phyloP scores from a whole-genome alignment of 768 basidiomycete genomes.

The Hemileccinum impolitum region DNA sequence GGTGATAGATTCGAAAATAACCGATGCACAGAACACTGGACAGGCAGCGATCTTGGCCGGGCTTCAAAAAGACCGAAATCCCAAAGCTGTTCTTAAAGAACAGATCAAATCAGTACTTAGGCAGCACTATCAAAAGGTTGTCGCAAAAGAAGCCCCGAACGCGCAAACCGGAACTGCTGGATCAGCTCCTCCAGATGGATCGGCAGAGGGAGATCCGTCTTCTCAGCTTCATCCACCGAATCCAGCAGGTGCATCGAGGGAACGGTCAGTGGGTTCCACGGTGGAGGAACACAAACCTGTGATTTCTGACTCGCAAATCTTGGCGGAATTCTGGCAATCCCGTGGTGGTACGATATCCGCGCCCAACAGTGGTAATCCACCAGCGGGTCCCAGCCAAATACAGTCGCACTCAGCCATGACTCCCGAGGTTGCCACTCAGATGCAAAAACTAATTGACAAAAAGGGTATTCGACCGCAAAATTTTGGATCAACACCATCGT shows the following conservation, averaged over 20 bases:
- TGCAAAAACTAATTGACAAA: constrained; percentile 50
- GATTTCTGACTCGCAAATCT: constrained; percentile 22
- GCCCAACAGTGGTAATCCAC: constrained; percentile 4
- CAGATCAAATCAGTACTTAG: constrained; percentile 15
- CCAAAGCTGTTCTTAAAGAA: constrained; percentile 3
- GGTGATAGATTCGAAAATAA: constrained; percentile 13
- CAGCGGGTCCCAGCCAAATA: constrained; percentile 15
- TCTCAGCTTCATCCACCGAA: constrained; percentile 9
- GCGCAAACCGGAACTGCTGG: constrained; percentile 5
- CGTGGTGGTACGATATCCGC: constrained; percentile 18
- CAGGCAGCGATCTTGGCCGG: constrained; percentile 10
- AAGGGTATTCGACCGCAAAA: constrained; percentile 31
- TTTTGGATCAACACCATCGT: constrained; percentile 15
- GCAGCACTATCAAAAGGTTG: constrained; percentile 14
- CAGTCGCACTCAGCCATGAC: neutral
- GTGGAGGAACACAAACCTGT: constrained; percentile 21
- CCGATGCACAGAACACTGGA: constrained; percentile 14
- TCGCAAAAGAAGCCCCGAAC: constrained; percentile 10
- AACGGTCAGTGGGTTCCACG: constrained; percentile 1
- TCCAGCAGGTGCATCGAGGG: constrained; percentile 1
- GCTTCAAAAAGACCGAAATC: constrained; percentile 10
- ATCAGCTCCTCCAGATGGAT: constrained; percentile 1
- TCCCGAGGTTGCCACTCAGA: constrained; percentile 36
- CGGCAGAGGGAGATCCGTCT: constrained; percentile 10
- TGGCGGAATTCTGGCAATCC: constrained; percentile 29